Percentiles rank a stretch among this genome's conserved stretches.
These are phyloP conservation scores for Blastomyces percursus DNA, from an alignment of 2,329 filamentous ascomycete species.

Conservation along the genomic window DNA sequence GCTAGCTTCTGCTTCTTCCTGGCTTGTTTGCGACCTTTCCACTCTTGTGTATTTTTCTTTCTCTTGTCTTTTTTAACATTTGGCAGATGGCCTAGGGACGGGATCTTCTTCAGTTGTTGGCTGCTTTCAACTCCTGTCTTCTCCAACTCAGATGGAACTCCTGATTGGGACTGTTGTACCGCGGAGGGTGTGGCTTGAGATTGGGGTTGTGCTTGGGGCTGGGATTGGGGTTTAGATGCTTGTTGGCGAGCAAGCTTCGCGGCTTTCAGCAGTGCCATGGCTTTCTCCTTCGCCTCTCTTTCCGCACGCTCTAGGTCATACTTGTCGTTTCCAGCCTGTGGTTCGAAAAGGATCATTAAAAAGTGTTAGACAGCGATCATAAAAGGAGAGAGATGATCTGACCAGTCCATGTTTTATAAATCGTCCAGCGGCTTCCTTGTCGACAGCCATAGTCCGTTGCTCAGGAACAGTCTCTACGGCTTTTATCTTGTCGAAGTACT, in stretches of 20 bases:
- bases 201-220: constrained; percentile 12
- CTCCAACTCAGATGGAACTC: not conserved
- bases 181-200: constrained; percentile 5
- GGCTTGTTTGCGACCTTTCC: constrained; percentile 19
- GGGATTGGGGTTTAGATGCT: constrained; percentile 10
- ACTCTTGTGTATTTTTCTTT: constrained; percentile 21
- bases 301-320: constrained; percentile 42
- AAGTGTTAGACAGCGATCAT: constrained; percentile 8
- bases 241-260: constrained; percentile 32
- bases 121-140: not conserved
- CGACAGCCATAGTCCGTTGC: constrained; percentile 48
- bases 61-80: constrained; percentile 17
- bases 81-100: not conserved
- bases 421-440: constrained; percentile 67
- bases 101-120: not conserved
- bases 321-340: constrained; percentile 40
- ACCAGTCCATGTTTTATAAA: constrained; percentile 76
- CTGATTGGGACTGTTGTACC: not conserved
- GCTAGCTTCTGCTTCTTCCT: constrained; percentile 34
- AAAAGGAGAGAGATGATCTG: constrained; percentile 21
- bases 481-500: constrained; percentile 91
- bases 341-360: not conserved
- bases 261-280: constrained; percentile 40
- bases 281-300: constrained; percentile 40
- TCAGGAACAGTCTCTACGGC: constrained; percentile 53